Base-by-base conservation (phyloP, 2,329 filamentous ascomycete genomes). In the Trichophyton equinum region DNA sequence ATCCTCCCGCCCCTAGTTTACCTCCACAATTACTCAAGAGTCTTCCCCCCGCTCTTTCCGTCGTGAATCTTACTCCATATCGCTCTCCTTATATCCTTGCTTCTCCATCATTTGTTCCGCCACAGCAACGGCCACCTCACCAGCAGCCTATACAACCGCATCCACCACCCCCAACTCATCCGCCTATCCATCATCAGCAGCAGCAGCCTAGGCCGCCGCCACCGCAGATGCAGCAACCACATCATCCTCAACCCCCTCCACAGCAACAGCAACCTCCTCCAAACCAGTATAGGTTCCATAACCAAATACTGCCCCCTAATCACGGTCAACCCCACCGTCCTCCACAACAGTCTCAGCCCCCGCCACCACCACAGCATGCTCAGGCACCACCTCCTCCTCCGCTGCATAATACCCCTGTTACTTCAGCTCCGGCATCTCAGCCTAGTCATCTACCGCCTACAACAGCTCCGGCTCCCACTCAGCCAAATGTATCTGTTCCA, bases 61-160 rank as follows among this genome's bases (percentile, higher is more conserved):
- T 71, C 49, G 68, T 70, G 8, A 67, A 67, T 5, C 69, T 71
- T 18, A 69, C 73, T 49, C 72, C 71, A 7, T 76, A 76, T 60
- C 72, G 71, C 44, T 76, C 74, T 27, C 74, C 74, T 36, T 76
- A 76, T 63, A 70, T 73, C 55, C 71, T 70, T 60, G 69, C 72
- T 51, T 70, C 74, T 13, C 68, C 74, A 27, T 68, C 72, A 25
- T 62, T 60, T 27, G 62, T 64, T 18, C 64, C 60, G 65, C 40
- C 64, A 38, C 65, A 57, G 65, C 63, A 40, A 64, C 68, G 27
- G 60, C 60, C 9, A 20, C 36, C 56, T n/a, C 60, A 42, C 20
- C 60, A 62, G 38, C 61, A 44, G 36, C 58, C 61, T 25, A 56
- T 59, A 59, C 57, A 59, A 33, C 57, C 57, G 30, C 57, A 59